Evolutionary conservation across 768 basidiomycete genomes (phyloP), one percentile per base, ranked within the genome.

Genomic region (Psilocybe cyanescens): DNA sequence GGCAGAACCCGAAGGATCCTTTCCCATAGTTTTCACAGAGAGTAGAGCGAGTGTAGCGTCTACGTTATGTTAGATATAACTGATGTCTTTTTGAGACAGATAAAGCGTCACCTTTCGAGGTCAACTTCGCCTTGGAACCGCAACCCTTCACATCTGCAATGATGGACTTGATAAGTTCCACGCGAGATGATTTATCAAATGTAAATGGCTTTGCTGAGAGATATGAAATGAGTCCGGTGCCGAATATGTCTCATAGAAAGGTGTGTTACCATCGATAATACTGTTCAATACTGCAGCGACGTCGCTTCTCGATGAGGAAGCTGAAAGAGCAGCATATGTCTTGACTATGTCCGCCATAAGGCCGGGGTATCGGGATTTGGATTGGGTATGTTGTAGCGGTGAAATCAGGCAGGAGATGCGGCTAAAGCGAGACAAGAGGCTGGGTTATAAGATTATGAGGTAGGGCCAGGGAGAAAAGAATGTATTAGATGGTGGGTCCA

Each of bases 11-110:
- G 86, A 76, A 0, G 85, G 87, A 55, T 87, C 83, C 67, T 87
- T 88, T 12, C 89, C 92, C 3, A 95, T 81, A 7, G 83, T 84
- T 74, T 95, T 95, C 59, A 95, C 71, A 0, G 90, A 85, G 48
- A 86, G 75, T 2, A 95, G 76, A 14, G 91, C 92, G 35, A 78
- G 82, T 2, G 84, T 78, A 31, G 85, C 83, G 71, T 94, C 93
- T 95, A 69, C n/a, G 11, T 47, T 57, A 24, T 33, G 50, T 8
- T 60, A 53, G 30, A 46, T 1, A 31, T 24, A 58, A 24, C 9
- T 41, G 7, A 44, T 28, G 17, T 8, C 29, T 33, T 52, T 44
- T 12, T 28, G 28, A 12, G 28, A 52, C 30, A 35, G n/a, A 51
- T 31, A 39, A 41, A 50, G 65, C 79, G 56, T 52, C 60, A 91